Evolutionary conservation across 2,329 filamentous ascomycete genomes (phyloP), one percentile per base, ranked within the genome.

Genomic region (Scolecobasidium constrictum): DNA sequence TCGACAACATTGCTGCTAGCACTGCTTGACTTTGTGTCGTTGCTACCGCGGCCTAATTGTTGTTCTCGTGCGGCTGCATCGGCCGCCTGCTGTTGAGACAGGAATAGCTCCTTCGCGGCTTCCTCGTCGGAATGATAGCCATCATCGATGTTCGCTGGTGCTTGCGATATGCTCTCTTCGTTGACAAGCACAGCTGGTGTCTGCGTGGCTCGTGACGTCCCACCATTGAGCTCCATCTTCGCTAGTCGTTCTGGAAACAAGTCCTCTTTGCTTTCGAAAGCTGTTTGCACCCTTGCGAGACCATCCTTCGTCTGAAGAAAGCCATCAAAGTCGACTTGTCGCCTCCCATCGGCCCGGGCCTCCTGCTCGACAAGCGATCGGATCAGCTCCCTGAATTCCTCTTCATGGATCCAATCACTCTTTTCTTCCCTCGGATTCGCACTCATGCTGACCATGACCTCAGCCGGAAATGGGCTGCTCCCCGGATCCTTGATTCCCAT

Each of bases 361-460:
- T 95, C 87, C 18, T 81, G 69, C 1, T 64, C 56, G 6, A 84
- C 75, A 18, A 93, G 67, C 19, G 73, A 64, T 21, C 67, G 61
- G 2, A 94, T 66, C 51, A 83, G 71, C 35, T 78, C 67, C 22
- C 77, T 69, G 54, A 82, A 90, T 54, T 94, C 88, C 37, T 86
- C 79, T 57, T 96, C 90, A 51, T 95, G 88, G 43, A 95, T 82
- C 90, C 92, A 98, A 0, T 78, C 81, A n/a, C 78, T 77, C n/a
- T 77, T 70, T 31, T 80, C 73, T 2, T 77, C 76, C 46, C 84
- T 75, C 22, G 78, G 69, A 59, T 92, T 83, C 4, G 86, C 86
- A 31, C 87, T 94, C 80, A 96, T 93, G 2, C 86, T 86, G 3
- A 93, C 74, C 45, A 96, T 64, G 4, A 78, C 86, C 50, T 94